Conservation (phyloP, 768 basidiomycete species). For the Gautieria morchelliformis region DNA sequence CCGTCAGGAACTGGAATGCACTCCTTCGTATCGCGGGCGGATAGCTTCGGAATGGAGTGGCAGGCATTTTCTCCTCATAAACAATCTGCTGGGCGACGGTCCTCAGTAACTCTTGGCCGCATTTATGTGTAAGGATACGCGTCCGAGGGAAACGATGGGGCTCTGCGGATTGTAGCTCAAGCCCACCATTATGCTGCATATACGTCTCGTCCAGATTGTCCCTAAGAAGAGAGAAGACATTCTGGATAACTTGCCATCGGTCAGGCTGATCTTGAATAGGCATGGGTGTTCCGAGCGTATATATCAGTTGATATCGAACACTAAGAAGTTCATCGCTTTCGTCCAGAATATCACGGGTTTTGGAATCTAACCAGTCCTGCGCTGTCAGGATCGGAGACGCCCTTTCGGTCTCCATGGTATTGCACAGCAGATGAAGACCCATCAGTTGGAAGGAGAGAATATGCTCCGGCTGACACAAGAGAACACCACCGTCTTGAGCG, state of each 20-base stretch:
- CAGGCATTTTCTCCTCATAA: constrained; percentile 13
- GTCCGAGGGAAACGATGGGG: constrained; percentile 1
- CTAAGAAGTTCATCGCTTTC: constrained; percentile 40
- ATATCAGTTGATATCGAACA: constrained; percentile 39
- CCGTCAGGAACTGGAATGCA: constrained; percentile 18
- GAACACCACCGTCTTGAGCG: constrained; percentile 28
- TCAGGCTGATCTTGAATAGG: constrained; percentile 32
- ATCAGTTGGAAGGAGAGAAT: constrained; percentile 41
- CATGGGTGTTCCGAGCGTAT: constrained; percentile 30
- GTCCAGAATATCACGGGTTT: constrained; percentile 32
- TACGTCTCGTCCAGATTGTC: not conserved
- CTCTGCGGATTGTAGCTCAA: not conserved
- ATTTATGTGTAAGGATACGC: not conserved
- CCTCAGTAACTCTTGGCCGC: not conserved
- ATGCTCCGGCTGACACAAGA: constrained; percentile 45
- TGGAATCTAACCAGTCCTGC: constrained; percentile 15
- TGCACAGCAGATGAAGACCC: constrained; percentile 29
- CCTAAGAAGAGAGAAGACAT: constrained; percentile 25
- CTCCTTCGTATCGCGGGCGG: constrained; percentile 12
- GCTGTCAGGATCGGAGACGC: constrained; percentile 1
- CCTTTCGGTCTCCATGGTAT: constrained; percentile 1
- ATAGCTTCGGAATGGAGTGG: constrained; percentile 14
- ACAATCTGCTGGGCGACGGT: constrained; percentile 13
- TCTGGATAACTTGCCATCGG: constrained; percentile 34
- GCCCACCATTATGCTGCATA: not conserved